Evolutionary conservation across 768 basidiomycete genomes (phyloP).

Genomic region (Pleurotus cornucopiae): DNA sequence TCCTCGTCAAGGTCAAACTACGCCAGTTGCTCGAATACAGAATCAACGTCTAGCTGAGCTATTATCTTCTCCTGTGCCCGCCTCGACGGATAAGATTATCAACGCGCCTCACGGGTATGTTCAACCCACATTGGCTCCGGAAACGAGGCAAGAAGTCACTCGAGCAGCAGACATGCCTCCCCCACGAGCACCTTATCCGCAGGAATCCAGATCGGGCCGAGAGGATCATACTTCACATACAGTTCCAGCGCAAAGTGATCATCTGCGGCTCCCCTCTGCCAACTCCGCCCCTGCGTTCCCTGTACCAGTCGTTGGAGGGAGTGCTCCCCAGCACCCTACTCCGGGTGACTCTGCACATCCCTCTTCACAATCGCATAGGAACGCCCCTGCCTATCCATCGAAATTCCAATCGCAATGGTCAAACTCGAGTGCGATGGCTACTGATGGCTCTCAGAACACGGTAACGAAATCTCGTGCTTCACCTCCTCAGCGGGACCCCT

Average conservation of each 20-base stretch:
- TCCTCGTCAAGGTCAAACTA: background rate
- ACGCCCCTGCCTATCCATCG: background rate
- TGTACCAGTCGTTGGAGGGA: background rate
- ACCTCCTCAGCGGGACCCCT: background rate
- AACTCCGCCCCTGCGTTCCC: background rate
- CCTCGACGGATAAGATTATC: background rate
- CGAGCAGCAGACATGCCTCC: background rate
- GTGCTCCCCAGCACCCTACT: background rate
- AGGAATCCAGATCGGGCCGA: background rate
- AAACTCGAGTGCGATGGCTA: background rate
- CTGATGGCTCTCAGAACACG: slow-evolving; percentile 3
- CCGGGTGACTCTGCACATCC: background rate
- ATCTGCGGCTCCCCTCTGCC: background rate
- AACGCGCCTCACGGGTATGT: background rate
- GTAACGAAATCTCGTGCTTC: background rate
- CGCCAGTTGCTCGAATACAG: background rate
- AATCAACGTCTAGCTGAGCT: slow-evolving; percentile 5
- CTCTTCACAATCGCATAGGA: background rate
- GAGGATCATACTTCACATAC: background rate
- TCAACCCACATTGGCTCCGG: background rate
- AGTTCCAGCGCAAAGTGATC: background rate
- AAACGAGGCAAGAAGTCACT: background rate
- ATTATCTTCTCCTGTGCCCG: slow-evolving; percentile 1
- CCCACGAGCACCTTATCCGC: background rate
- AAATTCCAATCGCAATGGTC: slow-evolving; percentile 5